Percentiles rank a stretch among this genome's conserved stretches.
Evolutionary conservation across 305 asterid genomes (phyloP).

Genomic region (Rubia peregrina): DNA sequence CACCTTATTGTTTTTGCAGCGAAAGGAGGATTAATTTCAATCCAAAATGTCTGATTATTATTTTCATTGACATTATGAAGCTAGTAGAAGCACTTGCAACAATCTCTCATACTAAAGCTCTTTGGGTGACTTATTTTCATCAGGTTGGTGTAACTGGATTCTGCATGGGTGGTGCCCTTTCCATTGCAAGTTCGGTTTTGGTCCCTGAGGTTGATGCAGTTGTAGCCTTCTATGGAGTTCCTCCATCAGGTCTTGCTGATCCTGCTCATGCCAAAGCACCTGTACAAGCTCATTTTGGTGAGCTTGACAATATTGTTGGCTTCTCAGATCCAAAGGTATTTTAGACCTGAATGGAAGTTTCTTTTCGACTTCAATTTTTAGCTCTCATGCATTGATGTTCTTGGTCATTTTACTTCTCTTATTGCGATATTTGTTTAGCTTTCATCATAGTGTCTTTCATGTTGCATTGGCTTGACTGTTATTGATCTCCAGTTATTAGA

Average conservation of each 20-base stretch:
- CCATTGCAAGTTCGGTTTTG: constrained; percentile 88
- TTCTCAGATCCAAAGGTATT: constrained; percentile 85
- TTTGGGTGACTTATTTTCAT: neutral
- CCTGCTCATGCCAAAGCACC: constrained; percentile 78
- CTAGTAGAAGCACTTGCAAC: neutral
- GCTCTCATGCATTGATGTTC: neutral
- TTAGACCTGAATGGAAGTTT: no score
- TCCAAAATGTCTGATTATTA: neutral
- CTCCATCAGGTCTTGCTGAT: constrained; percentile 82
- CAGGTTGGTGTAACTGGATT: constrained; percentile 90
- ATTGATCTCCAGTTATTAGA: neutral
- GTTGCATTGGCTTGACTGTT: neutral
- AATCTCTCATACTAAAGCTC: neutral
- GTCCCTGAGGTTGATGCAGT: constrained; percentile 78
- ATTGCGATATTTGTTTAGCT: neutral
- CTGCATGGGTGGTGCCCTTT: constrained; percentile 99
- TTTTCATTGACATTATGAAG: neutral
- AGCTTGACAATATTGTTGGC: constrained; percentile 64
- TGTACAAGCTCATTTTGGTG: constrained; percentile 96
- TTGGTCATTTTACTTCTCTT: neutral
- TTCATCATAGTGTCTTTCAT: neutral
- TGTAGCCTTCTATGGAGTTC: constrained; percentile 89
- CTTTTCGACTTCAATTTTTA: neutral
- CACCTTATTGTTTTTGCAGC: neutral
- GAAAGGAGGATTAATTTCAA: neutral